Base-by-base conservation (phyloP, 441 rosid species). In the Populus hybrid region DNA sequence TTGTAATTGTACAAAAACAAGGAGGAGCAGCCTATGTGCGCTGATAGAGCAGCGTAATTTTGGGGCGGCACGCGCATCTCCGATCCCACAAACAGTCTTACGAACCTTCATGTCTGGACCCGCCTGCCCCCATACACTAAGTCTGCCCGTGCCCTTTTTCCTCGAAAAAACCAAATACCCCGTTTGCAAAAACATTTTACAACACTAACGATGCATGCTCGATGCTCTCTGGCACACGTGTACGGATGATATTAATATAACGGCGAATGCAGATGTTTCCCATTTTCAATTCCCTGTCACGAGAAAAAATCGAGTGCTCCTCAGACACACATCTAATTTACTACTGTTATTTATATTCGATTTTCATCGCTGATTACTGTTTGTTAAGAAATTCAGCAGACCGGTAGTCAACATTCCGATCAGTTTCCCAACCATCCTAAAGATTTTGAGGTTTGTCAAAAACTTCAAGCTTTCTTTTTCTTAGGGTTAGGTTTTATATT, bases 291-390 rank as follows among this genome's bases (percentile, higher is more conserved):
- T 77, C 28, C 66, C 72, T 42, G 26, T 59, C 67, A 42, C 24
- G 82, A 84, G 90, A 73, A 76, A 84, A 83, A 77, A 75, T 89
- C 92, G 70, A 76, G 86, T 88, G 89, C 83, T 85, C 84, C 89
- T 82, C 87, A 75, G 21, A n/a, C 71, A 66, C 36, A 8, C 36
- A 2, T 9, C 36, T 69, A 18, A 14, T 9, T 34, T 32, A 6
- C 71, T 9, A 6, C 65, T 36, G 2, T 2, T 14, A 5, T 7
- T 19, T 35, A 32, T 12, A 7, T 38, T 74, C 59, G 21, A 67
- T 65, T 76, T 32, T 77, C 79, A 73, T 75, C 78, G 79, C 80
- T 87, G 79, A 79, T 73, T 75, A 26, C 36, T 23, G 32, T 59
- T 65, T 30, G 32, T 42, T 70, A 24, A 73, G 79, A 69, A 67